These are phyloP conservation scores for Nakazawaea wyomingensis DNA, from an alignment of 805 yeast species.

Conservation along the genomic window DNA sequence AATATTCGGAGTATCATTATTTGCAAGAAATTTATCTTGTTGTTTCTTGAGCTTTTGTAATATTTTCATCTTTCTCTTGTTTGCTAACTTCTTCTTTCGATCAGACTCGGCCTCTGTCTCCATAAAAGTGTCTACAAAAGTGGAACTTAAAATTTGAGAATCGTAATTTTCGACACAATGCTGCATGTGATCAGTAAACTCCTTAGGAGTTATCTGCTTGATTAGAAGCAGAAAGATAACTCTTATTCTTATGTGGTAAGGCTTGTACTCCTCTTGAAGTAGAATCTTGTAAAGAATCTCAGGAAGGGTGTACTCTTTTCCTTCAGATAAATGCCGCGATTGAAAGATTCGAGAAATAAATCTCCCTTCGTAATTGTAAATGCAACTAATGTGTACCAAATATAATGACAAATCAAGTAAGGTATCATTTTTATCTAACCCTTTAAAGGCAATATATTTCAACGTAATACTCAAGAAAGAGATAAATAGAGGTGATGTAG, in stretches of 20 bases:
- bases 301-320: no score
- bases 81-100: conserved; percentile 63
- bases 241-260: conserved; percentile 50
- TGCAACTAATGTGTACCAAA: conserved; percentile 57
- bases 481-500: conserved; percentile 48
- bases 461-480: conserved; percentile 48
- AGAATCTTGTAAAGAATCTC: conserved; percentile 36
- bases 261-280: conserved; percentile 32
- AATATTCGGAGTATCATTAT: background rate
- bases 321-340: no score
- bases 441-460: conserved; percentile 29
- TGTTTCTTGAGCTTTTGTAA: conserved; percentile 77
- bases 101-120: conserved; percentile 37
- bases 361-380: conserved; percentile 29
- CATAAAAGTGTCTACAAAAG: conserved; percentile 5
- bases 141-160: conserved; percentile 8
- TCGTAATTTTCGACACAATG: conserved; percentile 34
- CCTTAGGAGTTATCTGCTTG: conserved; percentile 18
- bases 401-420: conserved; percentile 58
- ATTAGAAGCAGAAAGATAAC: conserved; percentile 37
- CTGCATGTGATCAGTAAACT: conserved; percentile 24
- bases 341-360: conserved; percentile 14
- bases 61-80: conserved; percentile 61
- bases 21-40: conserved; percentile 61
- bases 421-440: conserved; percentile 44